These are phyloP conservation scores for Backusella parvicylindrica DNA, from an alignment of 192 early-diverging fungal genomes.

Conservation along the genomic window DNA sequence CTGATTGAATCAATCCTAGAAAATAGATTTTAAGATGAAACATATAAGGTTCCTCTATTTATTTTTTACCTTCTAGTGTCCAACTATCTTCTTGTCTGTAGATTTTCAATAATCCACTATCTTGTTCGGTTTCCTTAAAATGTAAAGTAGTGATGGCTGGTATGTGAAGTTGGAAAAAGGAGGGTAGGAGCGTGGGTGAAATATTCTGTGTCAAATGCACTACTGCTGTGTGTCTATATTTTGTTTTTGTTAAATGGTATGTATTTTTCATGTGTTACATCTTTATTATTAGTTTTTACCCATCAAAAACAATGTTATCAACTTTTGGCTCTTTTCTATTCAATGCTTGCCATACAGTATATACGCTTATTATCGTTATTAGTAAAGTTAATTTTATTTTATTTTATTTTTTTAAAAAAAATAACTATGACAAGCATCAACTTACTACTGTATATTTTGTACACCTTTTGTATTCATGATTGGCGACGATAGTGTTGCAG, in stretches of 20 bases:
- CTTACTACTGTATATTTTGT: conserved; percentile 51
- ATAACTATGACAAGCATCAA: background rate
- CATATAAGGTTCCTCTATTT: background rate
- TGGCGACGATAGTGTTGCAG: conserved; percentile 47
- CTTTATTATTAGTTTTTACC: conserved; percentile 11
- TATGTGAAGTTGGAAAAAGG: conserved; percentile 43
- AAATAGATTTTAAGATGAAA: no score
- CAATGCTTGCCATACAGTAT: conserved; percentile 34
- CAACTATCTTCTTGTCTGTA: conserved; percentile 57
- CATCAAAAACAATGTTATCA: conserved; percentile 33
- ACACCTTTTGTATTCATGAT: conserved; percentile 51
- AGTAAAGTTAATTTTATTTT: background rate
- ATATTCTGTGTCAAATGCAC: conserved; percentile 48
- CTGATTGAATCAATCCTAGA: conserved; percentile 46
- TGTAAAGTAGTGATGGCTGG: conserved; percentile 49
- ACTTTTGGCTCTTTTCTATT: conserved; percentile 31
- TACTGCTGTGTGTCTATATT: conserved; percentile 40
- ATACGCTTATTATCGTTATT: conserved; percentile 16
- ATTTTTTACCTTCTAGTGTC: conserved; percentile 46
- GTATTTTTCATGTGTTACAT: background rate
- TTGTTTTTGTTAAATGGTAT: background rate
- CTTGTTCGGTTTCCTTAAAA: conserved; percentile 44
- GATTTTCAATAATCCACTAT: conserved; percentile 44
- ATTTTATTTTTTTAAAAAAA: background rate
- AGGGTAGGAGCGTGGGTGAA: conserved; percentile 49